Conservation (phyloP, 345 rosid species). For the Gossypium bickii region DNA sequence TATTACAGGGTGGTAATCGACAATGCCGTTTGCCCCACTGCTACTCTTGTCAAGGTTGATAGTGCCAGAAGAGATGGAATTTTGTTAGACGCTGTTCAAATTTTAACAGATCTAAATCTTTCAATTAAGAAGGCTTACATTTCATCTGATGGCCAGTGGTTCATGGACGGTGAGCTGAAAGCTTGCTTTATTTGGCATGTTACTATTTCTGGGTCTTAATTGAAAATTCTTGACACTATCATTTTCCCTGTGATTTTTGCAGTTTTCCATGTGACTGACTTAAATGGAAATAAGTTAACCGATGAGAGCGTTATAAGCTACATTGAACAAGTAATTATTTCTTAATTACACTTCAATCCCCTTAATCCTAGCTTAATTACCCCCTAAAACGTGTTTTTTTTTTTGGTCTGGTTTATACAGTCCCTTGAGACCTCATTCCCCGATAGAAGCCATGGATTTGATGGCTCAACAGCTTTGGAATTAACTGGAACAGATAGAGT, state of each 20-base stretch:
- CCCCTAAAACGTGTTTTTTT: not conserved
- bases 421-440: constrained; percentile 51
- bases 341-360: not conserved
- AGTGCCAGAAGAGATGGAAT: constrained; percentile 82
- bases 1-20: constrained; percentile 88
- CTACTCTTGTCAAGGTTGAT: constrained; percentile 94
- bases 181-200: not conserved
- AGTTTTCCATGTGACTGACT: constrained; percentile 95
- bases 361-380: not conserved
- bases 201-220: constrained; percentile 3
- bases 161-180: constrained; percentile 81
- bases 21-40: constrained; percentile 74
- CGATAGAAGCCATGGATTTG: constrained; percentile 40
- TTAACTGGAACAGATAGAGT: constrained; percentile 74
- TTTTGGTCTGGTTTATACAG: constrained; percentile 28
- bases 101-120: constrained; percentile 90
- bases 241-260: constrained; percentile 21
- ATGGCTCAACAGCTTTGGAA: constrained; percentile 63
- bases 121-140: constrained; percentile 86
- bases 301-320: constrained; percentile 71
- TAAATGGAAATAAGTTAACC: constrained; percentile 76
- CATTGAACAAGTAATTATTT: constrained; percentile 70
- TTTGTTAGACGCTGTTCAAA: constrained; percentile 81
- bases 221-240: not conserved
- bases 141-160: constrained; percentile 85